Evolutionary conservation across 139 green algal species (phyloP).

Genomic region (Chloropicon primus): DNA sequence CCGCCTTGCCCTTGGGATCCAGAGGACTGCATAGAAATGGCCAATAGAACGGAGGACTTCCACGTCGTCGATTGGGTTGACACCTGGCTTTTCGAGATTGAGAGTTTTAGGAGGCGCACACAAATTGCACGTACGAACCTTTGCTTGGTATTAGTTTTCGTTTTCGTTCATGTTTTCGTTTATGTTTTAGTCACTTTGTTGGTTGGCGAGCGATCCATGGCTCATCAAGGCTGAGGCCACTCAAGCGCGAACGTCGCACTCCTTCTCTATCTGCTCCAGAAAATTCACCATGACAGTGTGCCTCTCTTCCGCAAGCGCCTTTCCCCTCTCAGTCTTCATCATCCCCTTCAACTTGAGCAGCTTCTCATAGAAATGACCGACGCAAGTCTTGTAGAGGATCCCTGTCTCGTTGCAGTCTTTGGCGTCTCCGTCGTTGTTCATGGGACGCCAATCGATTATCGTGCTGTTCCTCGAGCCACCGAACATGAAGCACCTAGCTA

Average conservation of each 20-base stretch:
- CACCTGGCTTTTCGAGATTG: too few species aligned
- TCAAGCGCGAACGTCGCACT: conserved; percentile 34
- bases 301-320: conserved; percentile 22
- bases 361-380: conserved; percentile 75
- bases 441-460: background rate
- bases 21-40: too few species aligned
- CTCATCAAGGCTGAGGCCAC: too few species aligned
- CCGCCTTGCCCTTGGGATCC: too few species aligned
- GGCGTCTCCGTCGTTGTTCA: background rate
- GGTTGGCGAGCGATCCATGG: too few species aligned
- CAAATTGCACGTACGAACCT: too few species aligned
- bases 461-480: conserved; percentile 20
- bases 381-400: conserved; percentile 53
- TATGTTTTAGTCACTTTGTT: too few species aligned
- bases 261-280: conserved; percentile 38
- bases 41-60: too few species aligned
- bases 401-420: conserved; percentile 28
- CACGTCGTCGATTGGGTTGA: too few species aligned
- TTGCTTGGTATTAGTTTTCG: too few species aligned
- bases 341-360: conserved; percentile 52
- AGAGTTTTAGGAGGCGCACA: too few species aligned
- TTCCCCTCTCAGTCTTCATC: conserved; percentile 45
- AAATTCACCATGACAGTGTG: conserved; percentile 50
- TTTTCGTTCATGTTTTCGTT: too few species aligned
- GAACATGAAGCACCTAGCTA: conserved; percentile 67